Base-by-base conservation (phyloP, 164 flowering plant species). In the Platanus orientalis region DNA sequence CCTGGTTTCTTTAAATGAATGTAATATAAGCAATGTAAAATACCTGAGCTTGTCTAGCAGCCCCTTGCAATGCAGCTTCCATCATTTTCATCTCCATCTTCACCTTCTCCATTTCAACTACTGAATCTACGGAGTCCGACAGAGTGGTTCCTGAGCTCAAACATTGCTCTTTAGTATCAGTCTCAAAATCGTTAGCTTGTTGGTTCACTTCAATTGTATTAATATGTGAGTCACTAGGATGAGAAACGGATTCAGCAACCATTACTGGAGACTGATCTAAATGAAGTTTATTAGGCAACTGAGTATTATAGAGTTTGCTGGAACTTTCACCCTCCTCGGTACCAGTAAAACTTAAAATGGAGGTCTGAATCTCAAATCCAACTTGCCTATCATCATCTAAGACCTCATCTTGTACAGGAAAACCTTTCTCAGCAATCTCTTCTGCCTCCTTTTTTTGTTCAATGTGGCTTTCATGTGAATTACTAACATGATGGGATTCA, bases 41-140 rank as follows among this genome's bases (percentile, higher is more conserved):
- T 72, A 95, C 99, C 97, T 95, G 99, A 70, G 99, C 85, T 76
- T 95, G 99, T 77, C 85, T 88, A 48, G 99, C 99, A 67, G 99
- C 99, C 70, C 97, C 99, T 71, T 81, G 96, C 65, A 95, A 62
- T 74, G 99, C 92, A 71, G 84, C 77, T 80, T 95, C 99, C 97
- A 95, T 85, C 92, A 90, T 82, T 80, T 90, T 86, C 96, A 95
- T 82, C 68, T 95, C 97, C 70, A 42, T 79, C 80, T 76, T 90
- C 73, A 88, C 21, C 75, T 80, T 92, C 79, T 92, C 89, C 66
- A 85, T 27, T 64, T 92, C 96, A 64, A 61, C 71, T 20, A 53
- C 49, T 56, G 84, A 63, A 68, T 77, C 81, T 30, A 66, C 60
- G 61, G 73, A 53, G 39, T 80, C 77, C 56, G 89, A 63, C 5